Percentiles rank a stretch among this genome's conserved stretches.
phyloP scores from a whole-genome alignment of 2,329 filamentous ascomycete genomes.

The Fusarium sp. region DNA sequence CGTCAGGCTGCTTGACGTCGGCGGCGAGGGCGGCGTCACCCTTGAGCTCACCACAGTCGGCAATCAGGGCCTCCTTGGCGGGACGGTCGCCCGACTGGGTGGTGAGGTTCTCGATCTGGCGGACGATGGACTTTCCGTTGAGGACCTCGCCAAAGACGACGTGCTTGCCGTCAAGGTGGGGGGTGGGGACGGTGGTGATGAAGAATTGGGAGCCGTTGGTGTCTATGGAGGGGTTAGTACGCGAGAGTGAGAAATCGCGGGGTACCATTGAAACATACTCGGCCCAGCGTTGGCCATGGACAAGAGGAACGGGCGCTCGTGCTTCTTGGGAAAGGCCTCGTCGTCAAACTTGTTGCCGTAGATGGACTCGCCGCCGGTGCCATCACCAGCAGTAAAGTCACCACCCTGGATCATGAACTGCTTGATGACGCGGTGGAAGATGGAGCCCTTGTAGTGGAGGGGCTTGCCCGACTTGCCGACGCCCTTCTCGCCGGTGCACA shows the following conservation, averaged over 20 bases:
- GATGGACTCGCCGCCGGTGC: slow-evolving; percentile 96
- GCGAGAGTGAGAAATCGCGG: neutral
- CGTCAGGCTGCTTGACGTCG: slow-evolving; percentile 78
- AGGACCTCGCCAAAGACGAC: slow-evolving; percentile 97
- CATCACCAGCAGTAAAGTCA: slow-evolving; percentile 95
- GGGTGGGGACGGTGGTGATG: slow-evolving; percentile 93
- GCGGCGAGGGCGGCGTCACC: slow-evolving; percentile 76
- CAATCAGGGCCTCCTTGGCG: slow-evolving; percentile 76
- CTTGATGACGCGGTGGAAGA: slow-evolving; percentile 98
- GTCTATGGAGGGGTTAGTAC: slow-evolving; percentile 57
- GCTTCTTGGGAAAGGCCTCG: slow-evolving; percentile 93
- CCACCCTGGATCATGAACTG: slow-evolving; percentile 96
- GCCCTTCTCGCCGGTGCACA: slow-evolving; percentile 97
- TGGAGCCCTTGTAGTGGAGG: slow-evolving; percentile 91
- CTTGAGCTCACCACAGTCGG: slow-evolving; percentile 86
- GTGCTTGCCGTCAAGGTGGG: slow-evolving; percentile 95
- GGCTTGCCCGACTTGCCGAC: slow-evolving; percentile 83
- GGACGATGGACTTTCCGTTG: slow-evolving; percentile 89
- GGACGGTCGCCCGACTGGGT: slow-evolving; percentile 85
- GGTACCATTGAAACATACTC: slow-evolving; percentile 63
- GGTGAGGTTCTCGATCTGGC: slow-evolving; percentile 87
- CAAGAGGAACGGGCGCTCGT: slow-evolving; percentile 91
- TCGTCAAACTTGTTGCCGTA: slow-evolving; percentile 98
- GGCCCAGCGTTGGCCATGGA: slow-evolving; percentile 99
- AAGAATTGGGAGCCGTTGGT: slow-evolving; percentile 99